Percentiles rank a stretch among this genome's conserved stretches.
Evolutionary conservation across 1,284 basidiomycete genomes (phyloP).

Genomic region (Microbotryum saponariae): DNA sequence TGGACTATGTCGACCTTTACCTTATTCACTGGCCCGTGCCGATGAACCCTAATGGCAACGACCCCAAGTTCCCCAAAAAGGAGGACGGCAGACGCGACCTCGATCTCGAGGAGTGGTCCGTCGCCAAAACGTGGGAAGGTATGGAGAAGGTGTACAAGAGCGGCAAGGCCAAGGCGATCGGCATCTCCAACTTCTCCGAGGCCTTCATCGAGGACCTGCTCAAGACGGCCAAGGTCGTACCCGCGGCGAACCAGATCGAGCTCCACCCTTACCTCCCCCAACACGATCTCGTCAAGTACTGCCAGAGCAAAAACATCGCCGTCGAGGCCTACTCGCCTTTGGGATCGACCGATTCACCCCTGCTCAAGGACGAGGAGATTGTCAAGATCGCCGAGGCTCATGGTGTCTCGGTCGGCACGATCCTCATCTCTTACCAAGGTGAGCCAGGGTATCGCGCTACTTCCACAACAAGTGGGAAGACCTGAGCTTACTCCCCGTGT

Average conservation of each 20-base stretch:
- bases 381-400: constrained; percentile 49
- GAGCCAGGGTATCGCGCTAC: background rate
- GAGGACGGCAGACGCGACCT: constrained; percentile 52
- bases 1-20: constrained; percentile 70
- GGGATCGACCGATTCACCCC: constrained; percentile 64
- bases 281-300: constrained; percentile 59
- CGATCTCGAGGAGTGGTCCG: constrained; percentile 44
- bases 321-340: constrained; percentile 77
- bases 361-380: constrained; percentile 61
- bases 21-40: constrained; percentile 43
- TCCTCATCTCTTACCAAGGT: constrained; percentile 49
- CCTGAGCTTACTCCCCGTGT: background rate
- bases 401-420: constrained; percentile 53
- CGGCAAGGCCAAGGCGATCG: constrained; percentile 74
- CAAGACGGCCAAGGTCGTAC: constrained; percentile 55
- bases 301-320: constrained; percentile 60
- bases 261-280: constrained; percentile 47
- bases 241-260: constrained; percentile 57
- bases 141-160: constrained; percentile 60
- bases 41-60: constrained; percentile 64
- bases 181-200: constrained; percentile 42
- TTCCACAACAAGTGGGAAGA: background rate
- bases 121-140: constrained; percentile 67
- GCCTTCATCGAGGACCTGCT: constrained; percentile 38
- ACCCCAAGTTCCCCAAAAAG: constrained; percentile 59